phyloP scores from a whole-genome alignment of 306 rosid genomes.

The Vachellia pachyceras region DNA sequence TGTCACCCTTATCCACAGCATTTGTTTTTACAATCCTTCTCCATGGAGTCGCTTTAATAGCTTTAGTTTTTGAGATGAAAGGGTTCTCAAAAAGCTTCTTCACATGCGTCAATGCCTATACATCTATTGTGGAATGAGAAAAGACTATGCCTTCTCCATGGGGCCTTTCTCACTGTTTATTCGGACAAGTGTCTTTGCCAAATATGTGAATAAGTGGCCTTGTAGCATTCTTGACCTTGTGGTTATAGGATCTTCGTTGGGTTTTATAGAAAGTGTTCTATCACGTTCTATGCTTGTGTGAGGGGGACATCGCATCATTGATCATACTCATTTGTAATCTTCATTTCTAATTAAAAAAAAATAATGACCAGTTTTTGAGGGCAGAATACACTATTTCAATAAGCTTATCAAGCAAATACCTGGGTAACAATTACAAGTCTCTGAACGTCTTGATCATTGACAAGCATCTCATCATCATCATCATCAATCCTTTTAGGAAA shows the following conservation, averaged over 20 bases:
- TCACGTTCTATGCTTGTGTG: neutral
- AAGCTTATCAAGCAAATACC: constrained; percentile 55
- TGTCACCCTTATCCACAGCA: neutral
- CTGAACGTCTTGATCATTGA: constrained; percentile 86
- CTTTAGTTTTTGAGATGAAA: neutral
- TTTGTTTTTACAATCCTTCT: neutral
- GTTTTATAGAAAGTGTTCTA: neutral
- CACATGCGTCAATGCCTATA: neutral
- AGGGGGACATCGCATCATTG: neutral
- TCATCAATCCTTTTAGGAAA: constrained; percentile 66
- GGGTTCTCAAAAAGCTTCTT: neutral
- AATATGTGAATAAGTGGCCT: neutral
- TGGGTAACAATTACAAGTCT: constrained; percentile 93
- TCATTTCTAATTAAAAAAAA: neutral
- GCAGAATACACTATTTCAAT: constrained; percentile 5
- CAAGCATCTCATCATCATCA: constrained; percentile 81
- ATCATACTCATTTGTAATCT: neutral
- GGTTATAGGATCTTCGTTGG: neutral
- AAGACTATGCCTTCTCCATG: neutral
- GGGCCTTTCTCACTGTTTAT: neutral
- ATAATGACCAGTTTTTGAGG: constrained; percentile 16
- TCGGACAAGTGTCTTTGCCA: neutral
- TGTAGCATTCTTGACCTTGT: neutral
- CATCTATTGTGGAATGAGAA: neutral
- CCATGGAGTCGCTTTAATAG: neutral